A percentile compares a stretch with the other conserved stretches of the same genome.
Evolutionary conservation across 345 rosid genomes (phyloP).

Genomic region (Populus deltoides): DNA sequence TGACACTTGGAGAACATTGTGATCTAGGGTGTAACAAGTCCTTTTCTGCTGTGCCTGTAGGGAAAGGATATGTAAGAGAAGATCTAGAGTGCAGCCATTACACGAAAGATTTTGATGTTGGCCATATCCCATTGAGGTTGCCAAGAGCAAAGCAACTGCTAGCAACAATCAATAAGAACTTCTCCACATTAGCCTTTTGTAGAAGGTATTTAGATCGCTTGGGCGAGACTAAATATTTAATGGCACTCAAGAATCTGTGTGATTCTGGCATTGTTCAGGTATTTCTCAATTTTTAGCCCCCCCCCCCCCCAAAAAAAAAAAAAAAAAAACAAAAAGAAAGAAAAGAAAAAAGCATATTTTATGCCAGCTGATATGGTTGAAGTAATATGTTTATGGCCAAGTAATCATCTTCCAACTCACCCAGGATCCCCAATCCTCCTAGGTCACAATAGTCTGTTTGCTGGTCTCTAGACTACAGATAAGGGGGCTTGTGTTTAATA

Average conservation of each 20-base stretch:
- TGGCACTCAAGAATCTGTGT: conserved; percentile 91
- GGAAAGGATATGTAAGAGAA: conserved; percentile 87
- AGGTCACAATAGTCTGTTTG: not conserved
- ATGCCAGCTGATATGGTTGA: too few species aligned
- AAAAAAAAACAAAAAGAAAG: too few species aligned
- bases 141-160: conserved; percentile 94
- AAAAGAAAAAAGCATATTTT: too few species aligned
- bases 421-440: not conserved
- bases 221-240: conserved; percentile 86
- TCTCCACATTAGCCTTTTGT: conserved; percentile 90
- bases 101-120: conserved; percentile 80
- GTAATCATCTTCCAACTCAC: not conserved
- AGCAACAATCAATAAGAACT: conserved; percentile 89
- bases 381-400: not conserved
- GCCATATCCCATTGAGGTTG: conserved; percentile 74
- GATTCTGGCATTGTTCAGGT: conserved; percentile 93
- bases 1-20: not conserved
- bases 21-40: not conserved
- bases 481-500: not conserved
- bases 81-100: conserved; percentile 95
- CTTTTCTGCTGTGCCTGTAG: conserved; percentile 34
- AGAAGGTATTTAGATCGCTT: conserved; percentile 86
- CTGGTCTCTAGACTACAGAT: not conserved
- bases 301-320: too few species aligned
- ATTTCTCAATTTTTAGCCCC: not conserved